A percentile compares a stretch with the other conserved stretches of the same genome.
Conservation (phyloP, 1,139 yeast species). For the Hansenula sp. region DNA sequence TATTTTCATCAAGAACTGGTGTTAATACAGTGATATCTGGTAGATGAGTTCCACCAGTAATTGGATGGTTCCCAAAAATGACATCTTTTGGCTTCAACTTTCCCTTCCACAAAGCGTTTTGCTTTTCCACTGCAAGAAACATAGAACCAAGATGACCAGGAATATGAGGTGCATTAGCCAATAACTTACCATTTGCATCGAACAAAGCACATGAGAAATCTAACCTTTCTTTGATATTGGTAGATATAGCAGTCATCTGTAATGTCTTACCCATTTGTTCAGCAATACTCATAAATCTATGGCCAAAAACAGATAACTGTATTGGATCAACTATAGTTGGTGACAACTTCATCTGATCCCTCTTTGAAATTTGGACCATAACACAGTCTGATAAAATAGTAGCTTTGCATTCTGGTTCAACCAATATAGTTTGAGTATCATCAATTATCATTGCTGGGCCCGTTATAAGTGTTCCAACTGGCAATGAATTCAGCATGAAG, state of each 20-base stretch:
- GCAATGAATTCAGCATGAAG: slow-evolving; percentile 43
- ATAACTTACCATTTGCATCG: slow-evolving; percentile 69
- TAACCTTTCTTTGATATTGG: slow-evolving; percentile 80
- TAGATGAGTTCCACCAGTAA: slow-evolving; percentile 76
- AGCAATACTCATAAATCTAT: slow-evolving; percentile 83
- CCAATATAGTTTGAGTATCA: slow-evolving; percentile 79
- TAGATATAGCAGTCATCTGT: slow-evolving; percentile 76
- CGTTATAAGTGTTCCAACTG: slow-evolving; percentile 45
- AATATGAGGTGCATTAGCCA: slow-evolving; percentile 85
- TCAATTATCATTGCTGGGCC: slow-evolving; percentile 90
- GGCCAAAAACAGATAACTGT: slow-evolving; percentile 73
- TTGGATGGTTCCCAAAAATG: slow-evolving; percentile 73
- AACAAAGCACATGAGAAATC: slow-evolving; percentile 86
- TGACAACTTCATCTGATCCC: slow-evolving; percentile 21
- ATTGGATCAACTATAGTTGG: slow-evolving; percentile 53
- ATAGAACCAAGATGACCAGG: slow-evolving; percentile 87
- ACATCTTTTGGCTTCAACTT: slow-evolving; percentile 65
- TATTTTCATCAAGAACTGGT: slow-evolving; percentile 43
- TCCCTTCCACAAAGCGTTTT: slow-evolving; percentile 60
- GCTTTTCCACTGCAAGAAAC: slow-evolving; percentile 78
- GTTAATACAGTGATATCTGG: slow-evolving; percentile 75
- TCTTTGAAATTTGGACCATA: slow-evolving; percentile 34
- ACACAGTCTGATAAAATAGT: slow-evolving; percentile 59
- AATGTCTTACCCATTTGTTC: slow-evolving; percentile 85
- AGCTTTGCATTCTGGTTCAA: slow-evolving; percentile 71